Conservation (phyloP, 1,284 basidiomycete genomes). For the Melampsora larici-populina region DNA sequence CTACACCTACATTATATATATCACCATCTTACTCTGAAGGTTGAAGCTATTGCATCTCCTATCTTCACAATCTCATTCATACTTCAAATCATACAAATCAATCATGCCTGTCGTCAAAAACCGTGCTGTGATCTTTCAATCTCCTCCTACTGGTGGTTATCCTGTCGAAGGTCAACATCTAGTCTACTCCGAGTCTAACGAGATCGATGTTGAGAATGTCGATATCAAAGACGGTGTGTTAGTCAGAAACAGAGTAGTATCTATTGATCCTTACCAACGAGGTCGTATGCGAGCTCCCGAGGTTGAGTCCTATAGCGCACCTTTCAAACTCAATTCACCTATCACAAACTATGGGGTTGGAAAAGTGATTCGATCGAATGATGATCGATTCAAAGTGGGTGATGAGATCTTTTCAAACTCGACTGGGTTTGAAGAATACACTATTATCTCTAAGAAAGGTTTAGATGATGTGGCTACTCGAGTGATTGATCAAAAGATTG, state of each 20-base stretch:
- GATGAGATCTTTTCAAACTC: background rate
- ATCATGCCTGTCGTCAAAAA: background rate
- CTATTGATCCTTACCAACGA: constrained; percentile 45
- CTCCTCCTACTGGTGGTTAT: background rate
- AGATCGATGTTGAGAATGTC: constrained; percentile 44
- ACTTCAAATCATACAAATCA: background rate
- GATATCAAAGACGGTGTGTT: constrained; percentile 22
- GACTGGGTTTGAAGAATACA: background rate
- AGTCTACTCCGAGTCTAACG: background rate
- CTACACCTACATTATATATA: background rate
- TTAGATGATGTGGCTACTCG: background rate
- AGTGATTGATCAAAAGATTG: background rate
- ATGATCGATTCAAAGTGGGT: background rate
- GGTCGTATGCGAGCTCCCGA: constrained; percentile 22
- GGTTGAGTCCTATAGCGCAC: background rate
- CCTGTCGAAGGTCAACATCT: constrained; percentile 5
- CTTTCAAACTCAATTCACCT: background rate
- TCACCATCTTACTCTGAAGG: background rate
- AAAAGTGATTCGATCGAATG: background rate
- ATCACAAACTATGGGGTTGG: background rate
- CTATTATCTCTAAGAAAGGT: background rate
- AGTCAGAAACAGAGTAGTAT: constrained; percentile 38
- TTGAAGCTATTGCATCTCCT: no score
- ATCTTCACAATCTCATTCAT: background rate
- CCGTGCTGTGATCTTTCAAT: background rate